Base-by-base conservation (phyloP, 345 rosid species). In the Dimocarpus longan region DNA sequence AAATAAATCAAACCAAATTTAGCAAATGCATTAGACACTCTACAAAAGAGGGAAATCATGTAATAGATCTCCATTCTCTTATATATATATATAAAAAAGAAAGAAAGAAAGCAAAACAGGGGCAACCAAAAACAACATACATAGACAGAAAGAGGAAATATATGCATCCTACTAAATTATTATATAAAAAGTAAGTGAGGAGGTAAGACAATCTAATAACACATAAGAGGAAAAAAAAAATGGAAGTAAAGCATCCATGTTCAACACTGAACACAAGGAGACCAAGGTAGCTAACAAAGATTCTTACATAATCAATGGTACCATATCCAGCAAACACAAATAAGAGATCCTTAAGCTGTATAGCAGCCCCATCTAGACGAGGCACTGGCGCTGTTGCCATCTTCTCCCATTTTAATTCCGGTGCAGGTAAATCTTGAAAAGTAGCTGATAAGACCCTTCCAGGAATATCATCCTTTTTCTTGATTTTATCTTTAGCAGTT, bases 291-390 rank as follows among this genome's bases (percentile, higher is more conserved):
- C 44, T 39, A 76, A 78, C 43, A 46, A 44, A 78, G 78, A 54
- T 66, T 79, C 93, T 88, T 81, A 95, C 99, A 79, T 60, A 78
- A 82, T 96, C 89, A 68, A 94, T 92, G 72, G 91, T 91, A 74
- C 97, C 95, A 73, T 96, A 96, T 66, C 99, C 98, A 52, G 99
- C 99, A 85, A 96, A 96, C 5, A 96, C 99, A 52, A 76, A 96
- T 0, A 96, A 87, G 73, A 82, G 90, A 80, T 94, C 83, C 85
- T 81, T 83, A 56, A 96, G 93, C 91, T 96, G 99, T 71, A 93
- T 81, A 0, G 97, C 97, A 68, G 98, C 97, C 74, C 99, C 98
- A 78, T 93, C 99, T 13, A 96, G 81, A 48, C 98, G 97, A 87
- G 98, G 99, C 60, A 96, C 97, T 39, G 97, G 98, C 0, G 99